These are phyloP conservation scores for Metarhizium robertsii DNA, from an alignment of 2,329 filamentous ascomycete species.

Conservation along the genomic window DNA sequence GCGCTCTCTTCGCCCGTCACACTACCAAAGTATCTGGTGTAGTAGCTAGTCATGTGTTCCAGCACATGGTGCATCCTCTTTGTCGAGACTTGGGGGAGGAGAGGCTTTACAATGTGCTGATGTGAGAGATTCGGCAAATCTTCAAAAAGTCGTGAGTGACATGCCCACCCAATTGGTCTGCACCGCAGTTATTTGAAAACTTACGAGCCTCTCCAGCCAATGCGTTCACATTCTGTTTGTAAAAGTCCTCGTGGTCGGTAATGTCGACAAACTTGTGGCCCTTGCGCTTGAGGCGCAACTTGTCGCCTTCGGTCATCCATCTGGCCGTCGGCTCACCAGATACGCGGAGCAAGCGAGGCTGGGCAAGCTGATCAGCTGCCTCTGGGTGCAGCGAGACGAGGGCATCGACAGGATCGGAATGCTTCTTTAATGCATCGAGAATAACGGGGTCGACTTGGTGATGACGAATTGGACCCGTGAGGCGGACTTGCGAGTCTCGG, in stretches of 20 bases:
- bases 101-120: constrained; percentile 43
- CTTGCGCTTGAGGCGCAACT: constrained; percentile 57
- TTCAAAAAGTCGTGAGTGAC: constrained; percentile 4
- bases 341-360: constrained; percentile 53
- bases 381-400: constrained; percentile 17
- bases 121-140: constrained; percentile 30
- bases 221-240: constrained; percentile 11
- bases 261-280: constrained; percentile 67
- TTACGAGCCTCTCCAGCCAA: constrained; percentile 12
- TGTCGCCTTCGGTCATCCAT: constrained; percentile 67
- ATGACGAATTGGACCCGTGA: background rate
- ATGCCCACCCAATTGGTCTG: too few relatives aligned
- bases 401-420: constrained; percentile 21
- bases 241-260: constrained; percentile 49
- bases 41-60: constrained; percentile 50
- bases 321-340: constrained; percentile 46
- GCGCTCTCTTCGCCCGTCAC: constrained; percentile 22
- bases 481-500: background rate
- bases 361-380: constrained; percentile 17
- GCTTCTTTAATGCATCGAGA: constrained; percentile 13
- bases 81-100: constrained; percentile 51
- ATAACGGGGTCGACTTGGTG: constrained; percentile 14
- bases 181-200: background rate
- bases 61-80: constrained; percentile 56
- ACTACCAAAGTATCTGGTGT: constrained; percentile 46